Conservation (phyloP, 768 basidiomycete genomes). For the Lactarius sanguifluus region DNA sequence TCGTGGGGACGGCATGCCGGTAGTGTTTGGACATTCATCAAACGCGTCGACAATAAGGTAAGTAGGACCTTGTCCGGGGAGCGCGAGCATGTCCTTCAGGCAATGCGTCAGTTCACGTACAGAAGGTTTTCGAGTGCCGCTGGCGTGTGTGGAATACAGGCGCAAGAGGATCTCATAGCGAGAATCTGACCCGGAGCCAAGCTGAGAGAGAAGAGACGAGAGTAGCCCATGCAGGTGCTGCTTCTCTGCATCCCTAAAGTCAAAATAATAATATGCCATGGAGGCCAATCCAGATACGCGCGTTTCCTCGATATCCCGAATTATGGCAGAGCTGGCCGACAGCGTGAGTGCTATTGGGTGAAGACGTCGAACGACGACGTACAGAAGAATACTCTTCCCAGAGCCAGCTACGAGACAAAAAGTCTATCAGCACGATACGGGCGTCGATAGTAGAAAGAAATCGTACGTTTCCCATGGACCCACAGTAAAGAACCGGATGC, state of each 20-base stretch:
- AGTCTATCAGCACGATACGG: not conserved
- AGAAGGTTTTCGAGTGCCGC: too few relatives aligned
- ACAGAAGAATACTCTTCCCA: conserved; percentile 11
- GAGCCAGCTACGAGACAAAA: conserved; percentile 2
- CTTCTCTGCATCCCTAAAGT: not conserved
- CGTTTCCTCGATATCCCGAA: not conserved
- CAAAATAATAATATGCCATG: not conserved
- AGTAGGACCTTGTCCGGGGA: too few relatives aligned
- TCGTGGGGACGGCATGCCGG: too few relatives aligned
- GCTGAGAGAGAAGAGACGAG: not conserved
- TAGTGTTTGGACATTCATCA: too few relatives aligned
- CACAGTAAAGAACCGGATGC: conserved; percentile 5
- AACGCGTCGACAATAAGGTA: too few relatives aligned
- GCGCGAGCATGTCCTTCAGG: not conserved
- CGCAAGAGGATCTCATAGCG: not conserved
- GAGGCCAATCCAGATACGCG: not conserved
- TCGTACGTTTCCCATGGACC: conserved; percentile 21
- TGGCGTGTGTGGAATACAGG: not conserved
- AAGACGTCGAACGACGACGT: not conserved
- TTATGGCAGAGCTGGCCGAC: not conserved
- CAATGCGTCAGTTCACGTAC: not conserved
- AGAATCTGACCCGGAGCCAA: not conserved
- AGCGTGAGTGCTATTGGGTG: not conserved
- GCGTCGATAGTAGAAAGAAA: not conserved
- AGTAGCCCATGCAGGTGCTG: not conserved